phyloP scores from a whole-genome alignment of 805 yeast species.

The Candida schatavii region DNA sequence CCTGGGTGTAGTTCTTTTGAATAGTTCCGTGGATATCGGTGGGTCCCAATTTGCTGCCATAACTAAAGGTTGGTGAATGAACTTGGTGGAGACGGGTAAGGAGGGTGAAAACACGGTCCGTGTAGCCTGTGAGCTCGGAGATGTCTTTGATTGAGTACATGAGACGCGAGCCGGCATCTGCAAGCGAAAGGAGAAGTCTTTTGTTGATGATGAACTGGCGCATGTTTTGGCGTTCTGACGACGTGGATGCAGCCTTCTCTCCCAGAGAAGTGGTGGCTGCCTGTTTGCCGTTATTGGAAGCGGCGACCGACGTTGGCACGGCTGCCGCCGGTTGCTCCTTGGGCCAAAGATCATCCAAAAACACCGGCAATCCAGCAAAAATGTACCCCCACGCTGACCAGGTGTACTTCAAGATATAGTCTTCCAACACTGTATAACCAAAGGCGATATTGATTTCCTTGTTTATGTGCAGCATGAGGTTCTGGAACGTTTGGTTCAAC shows the following conservation, averaged over 20 bases:
- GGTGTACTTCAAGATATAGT: conserved; percentile 80
- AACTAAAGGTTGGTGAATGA: conserved; percentile 59
- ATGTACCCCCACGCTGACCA: conserved; percentile 97
- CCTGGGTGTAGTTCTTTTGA: conserved; percentile 65
- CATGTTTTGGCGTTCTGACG: conserved; percentile 61
- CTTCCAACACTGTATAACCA: conserved; percentile 72
- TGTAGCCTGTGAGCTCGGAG: conserved; percentile 86
- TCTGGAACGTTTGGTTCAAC: conserved; percentile 55
- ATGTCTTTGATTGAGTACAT: conserved; percentile 94
- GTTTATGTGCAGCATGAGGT: conserved; percentile 52
- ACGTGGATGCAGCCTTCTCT: too few relatives aligned
- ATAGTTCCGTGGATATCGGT: conserved; percentile 71
- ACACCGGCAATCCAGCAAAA: conserved; percentile 86
- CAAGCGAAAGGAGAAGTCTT: conserved; percentile 82
- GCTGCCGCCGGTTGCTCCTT: conserved; percentile 12
- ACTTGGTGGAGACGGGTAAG: conserved; percentile 78
- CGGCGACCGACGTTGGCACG: conserved; percentile 5
- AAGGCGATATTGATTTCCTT: conserved; percentile 59
- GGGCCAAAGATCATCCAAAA: conserved; percentile 51
- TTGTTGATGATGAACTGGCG: conserved; percentile 87
- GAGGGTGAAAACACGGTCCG: conserved; percentile 78
- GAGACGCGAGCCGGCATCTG: conserved; percentile 92
- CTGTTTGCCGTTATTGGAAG: conserved; percentile 8
- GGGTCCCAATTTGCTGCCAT: conserved; percentile 41
- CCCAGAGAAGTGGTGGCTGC: too few relatives aligned